phyloP scores from a whole-genome alignment of 1,284 basidiomycete species.

The Marasmius tenuissimus region DNA sequence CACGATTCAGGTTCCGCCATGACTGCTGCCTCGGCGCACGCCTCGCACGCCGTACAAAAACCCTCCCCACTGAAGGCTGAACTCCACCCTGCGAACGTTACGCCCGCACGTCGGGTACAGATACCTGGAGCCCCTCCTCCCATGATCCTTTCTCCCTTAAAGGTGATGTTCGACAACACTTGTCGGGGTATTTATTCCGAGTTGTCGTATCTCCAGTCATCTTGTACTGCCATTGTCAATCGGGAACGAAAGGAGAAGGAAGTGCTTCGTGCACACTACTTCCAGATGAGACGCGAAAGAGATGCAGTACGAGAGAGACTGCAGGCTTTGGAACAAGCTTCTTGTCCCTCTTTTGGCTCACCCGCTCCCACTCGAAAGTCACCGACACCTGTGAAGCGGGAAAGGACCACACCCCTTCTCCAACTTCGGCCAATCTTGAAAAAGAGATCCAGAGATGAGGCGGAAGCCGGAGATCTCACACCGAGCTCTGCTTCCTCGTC shows the following conservation, averaged over 20 bases:
- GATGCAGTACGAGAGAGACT: slow-evolving; percentile 4
- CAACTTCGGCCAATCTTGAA: not conserved
- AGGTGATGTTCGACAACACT: slow-evolving; percentile 2
- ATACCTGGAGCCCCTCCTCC: not conserved
- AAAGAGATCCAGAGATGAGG: not conserved
- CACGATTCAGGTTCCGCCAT: not conserved
- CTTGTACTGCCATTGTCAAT: slow-evolving; percentile 3
- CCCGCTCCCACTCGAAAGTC: not conserved
- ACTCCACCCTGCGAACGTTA: not conserved
- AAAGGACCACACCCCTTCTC: not conserved
- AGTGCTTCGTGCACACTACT: slow-evolving; percentile 1
- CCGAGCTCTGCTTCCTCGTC: not conserved
- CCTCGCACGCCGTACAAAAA: not conserved
- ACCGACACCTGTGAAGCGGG: not conserved
- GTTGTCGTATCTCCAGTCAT: slow-evolving; percentile 5
- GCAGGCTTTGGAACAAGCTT: not conserved
- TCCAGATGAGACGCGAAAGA: slow-evolving; percentile 11
- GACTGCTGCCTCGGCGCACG: not conserved
- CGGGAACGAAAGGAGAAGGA: slow-evolving; percentile 11
- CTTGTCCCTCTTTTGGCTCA: not conserved
- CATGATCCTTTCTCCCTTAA: not conserved
- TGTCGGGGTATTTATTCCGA: slow-evolving; percentile 1
- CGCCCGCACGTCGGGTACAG: not conserved
- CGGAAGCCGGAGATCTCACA: not conserved
- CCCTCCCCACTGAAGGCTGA: not conserved